Base-by-base conservation (phyloP, 192 early-diverging fungal genomes). In the Cladochytrium replicatum region DNA sequence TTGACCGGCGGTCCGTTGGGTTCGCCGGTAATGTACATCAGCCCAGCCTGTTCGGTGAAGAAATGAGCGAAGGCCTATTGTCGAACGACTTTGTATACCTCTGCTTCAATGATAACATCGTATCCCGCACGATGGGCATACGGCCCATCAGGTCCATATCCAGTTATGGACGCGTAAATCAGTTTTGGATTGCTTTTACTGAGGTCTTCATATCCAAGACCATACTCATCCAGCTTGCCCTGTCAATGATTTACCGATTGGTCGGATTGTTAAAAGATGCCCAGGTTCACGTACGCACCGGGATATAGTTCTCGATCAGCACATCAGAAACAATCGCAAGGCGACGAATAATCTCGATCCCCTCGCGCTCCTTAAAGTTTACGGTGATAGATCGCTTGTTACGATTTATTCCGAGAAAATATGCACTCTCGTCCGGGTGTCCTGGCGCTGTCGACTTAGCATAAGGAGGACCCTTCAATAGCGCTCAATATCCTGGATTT, bases 1-100 rank as follows among this genome's bases (percentile, higher is more conserved):
- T 97, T 97, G 39, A 93, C 93, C 0, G 91, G 91, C 32, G 67
- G 38, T 0, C 90, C 83, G 54, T 77, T 61, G 21, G 72, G 71
- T 52, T 93, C 90, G 11, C 90, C 93, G 3, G 93, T 97, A 29
- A 97, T 97, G 58, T 92, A 81, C 91, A 97, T 97, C 24, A 97
- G 46, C 15, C 93, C 93, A 15, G 86, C 91, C 57, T 93, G 88
- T 4, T 81, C 86, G n/a, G n/a, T n/a, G n/a, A 63, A n/a, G n/a
- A n/a, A n/a, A n/a, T n/a, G n/a, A n/a, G n/a, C n/a, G n/a, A n/a
- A n/a, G n/a, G n/a, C 34, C 17, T 37, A 37, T 37, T 74, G 29
- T 29, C 21, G 30, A 29, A 5, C 7, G 17, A 59, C 13, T n/a
- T 39, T 9, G 4, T 19, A 24, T 43, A 21, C 24, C 27, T 32